Evolutionary conservation across 768 basidiomycete genomes (phyloP).

Genomic region (Amanita subjunquillea): DNA sequence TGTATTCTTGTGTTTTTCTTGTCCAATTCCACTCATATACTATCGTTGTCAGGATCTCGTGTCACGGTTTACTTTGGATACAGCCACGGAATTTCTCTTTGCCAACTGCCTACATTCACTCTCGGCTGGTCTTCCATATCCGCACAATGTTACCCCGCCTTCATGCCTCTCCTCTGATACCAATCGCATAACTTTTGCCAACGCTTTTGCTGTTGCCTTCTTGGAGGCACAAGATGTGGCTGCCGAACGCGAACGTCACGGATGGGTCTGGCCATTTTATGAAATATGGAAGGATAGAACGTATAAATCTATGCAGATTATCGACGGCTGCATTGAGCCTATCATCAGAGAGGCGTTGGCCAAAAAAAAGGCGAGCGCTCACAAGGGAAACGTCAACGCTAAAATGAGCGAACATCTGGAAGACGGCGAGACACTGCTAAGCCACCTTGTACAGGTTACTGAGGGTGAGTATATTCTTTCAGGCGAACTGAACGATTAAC

Average conservation of each 20-base stretch:
- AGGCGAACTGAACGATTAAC: not conserved
- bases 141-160: conserved; percentile 23
- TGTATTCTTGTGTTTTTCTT: not conserved
- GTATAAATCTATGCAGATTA: conserved; percentile 37
- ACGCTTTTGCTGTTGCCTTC: conserved; percentile 34
- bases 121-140: conserved; percentile 40
- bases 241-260: conserved; percentile 29
- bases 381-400: conserved; percentile 18
- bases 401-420: conserved; percentile 15
- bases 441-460: conserved; percentile 43
- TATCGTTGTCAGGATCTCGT: conserved; percentile 34
- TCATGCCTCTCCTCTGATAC: conserved; percentile 14
- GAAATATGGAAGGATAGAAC: conserved; percentile 39
- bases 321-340: conserved; percentile 43
- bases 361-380: conserved; percentile 19
- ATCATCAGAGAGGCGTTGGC: conserved; percentile 38
- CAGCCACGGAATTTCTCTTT: conserved; percentile 58
- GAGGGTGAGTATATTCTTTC: conserved; percentile 20
- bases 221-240: conserved; percentile 33
- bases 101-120: conserved; percentile 48
- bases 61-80: conserved; percentile 56
- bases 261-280: conserved; percentile 44
- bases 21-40: not conserved
- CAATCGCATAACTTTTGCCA: not conserved
- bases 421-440: conserved; percentile 41